phyloP scores from a whole-genome alignment of 441 rosid genomes.

The Gossypium schwendimanii region DNA sequence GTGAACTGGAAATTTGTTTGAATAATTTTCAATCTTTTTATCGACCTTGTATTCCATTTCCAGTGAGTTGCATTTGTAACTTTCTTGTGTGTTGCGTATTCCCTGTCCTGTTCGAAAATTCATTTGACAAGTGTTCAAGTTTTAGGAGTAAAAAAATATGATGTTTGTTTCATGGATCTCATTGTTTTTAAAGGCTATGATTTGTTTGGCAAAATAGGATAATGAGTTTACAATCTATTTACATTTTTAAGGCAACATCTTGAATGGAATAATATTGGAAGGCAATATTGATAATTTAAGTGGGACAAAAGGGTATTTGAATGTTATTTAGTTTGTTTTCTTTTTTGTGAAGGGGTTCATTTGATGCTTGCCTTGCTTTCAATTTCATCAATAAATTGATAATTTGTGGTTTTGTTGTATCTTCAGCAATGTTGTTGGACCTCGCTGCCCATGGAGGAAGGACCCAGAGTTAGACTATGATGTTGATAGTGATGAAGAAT shows the following conservation, averaged over 20 bases:
- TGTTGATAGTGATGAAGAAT: not conserved
- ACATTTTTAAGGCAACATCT: not conserved
- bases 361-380: not conserved
- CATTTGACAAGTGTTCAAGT: not conserved
- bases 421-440: constrained; percentile 50
- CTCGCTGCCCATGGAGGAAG: constrained; percentile 17
- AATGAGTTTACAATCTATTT: not conserved
- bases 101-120: not conserved
- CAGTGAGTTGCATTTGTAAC: not conserved
- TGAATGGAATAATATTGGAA: not conserved
- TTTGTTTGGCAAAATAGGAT: not conserved
- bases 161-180: not conserved
- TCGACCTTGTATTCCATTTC: not conserved
- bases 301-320: not conserved
- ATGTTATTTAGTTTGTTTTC: constrained; percentile 4
- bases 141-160: not conserved
- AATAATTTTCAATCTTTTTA: not conserved
- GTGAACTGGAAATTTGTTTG: not conserved
- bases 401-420: not conserved
- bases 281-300: not conserved
- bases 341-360: not conserved
- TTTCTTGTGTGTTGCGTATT: not conserved
- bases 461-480: constrained; percentile 1
- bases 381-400: constrained; percentile 2
- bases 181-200: not conserved